Evolutionary conservation across 2,329 filamentous ascomycete genomes (phyloP).

Genomic region (Alternaria gansuensis): DNA sequence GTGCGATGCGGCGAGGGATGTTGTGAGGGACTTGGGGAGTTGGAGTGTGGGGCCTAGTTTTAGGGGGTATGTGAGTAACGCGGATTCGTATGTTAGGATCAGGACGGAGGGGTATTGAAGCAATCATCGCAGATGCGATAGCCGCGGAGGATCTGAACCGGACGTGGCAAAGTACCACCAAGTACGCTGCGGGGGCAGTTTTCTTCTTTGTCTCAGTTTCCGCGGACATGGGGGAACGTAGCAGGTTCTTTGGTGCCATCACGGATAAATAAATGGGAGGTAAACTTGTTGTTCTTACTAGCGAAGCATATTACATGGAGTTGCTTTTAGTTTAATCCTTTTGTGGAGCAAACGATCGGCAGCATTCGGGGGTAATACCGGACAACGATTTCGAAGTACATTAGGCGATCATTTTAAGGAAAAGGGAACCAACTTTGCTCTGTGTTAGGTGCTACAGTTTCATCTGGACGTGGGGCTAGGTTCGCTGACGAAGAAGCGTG

Average conservation of each 20-base stretch:
- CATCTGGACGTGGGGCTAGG: not conserved
- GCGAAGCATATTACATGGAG: constrained; percentile 10
- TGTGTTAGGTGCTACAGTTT: too few relatives aligned
- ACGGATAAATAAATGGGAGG: not conserved
- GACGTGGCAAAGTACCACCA: not conserved
- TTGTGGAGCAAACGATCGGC: not conserved
- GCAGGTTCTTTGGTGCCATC: not conserved
- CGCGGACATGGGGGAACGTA: not conserved
- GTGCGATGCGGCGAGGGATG: constrained; percentile 26
- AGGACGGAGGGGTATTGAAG: constrained; percentile 29
- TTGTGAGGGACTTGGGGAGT: constrained; percentile 26
- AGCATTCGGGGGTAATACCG: not conserved
- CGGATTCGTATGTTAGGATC: constrained; percentile 37
- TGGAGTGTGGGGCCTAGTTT: constrained; percentile 39
- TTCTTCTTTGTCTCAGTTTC: not conserved
- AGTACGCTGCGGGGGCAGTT: not conserved
- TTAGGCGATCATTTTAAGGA: not conserved
- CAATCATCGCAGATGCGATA: not conserved
- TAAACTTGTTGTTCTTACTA: not conserved
- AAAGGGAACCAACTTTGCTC: not conserved
- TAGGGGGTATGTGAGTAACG: constrained; percentile 36
- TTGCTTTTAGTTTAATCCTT: not conserved
- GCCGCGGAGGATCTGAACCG: not conserved
- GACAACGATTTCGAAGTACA: not conserved
- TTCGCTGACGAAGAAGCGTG: not conserved